Conservation (phyloP, 768 basidiomycete genomes). For the Boletus sp. region DNA sequence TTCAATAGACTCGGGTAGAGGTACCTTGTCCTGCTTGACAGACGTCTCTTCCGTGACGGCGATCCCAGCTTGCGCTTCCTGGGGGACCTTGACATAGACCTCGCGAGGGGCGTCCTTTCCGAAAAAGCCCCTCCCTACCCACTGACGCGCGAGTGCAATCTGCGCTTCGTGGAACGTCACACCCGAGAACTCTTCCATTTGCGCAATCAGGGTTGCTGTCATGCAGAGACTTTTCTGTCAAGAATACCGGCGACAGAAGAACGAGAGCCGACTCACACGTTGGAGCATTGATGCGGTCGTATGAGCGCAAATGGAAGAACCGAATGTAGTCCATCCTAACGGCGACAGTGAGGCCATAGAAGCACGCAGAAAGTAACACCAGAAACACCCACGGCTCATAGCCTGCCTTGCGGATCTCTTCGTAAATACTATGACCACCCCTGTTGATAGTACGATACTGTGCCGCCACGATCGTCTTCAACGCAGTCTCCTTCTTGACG, state of each 20-base stretch:
- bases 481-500: constrained; percentile 57
- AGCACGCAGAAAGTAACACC: background rate
- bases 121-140: constrained; percentile 54
- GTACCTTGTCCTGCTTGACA: constrained; percentile 57
- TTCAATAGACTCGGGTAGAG: constrained; percentile 61
- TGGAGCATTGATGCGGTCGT: constrained; percentile 87
- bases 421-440: constrained; percentile 83
- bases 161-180: constrained; percentile 84
- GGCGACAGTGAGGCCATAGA: background rate
- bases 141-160: constrained; percentile 76
- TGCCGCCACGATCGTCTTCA: constrained; percentile 85
- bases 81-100: constrained; percentile 56
- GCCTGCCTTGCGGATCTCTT: constrained; percentile 71
- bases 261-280: constrained; percentile 38
- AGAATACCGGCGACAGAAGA: constrained; percentile 20
- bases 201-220: constrained; percentile 48
- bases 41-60: constrained; percentile 51
- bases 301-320: constrained; percentile 90
- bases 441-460: constrained; percentile 89
- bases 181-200: constrained; percentile 72
- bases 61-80: constrained; percentile 47
- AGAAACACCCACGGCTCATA: constrained; percentile 63
- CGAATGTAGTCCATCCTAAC: constrained; percentile 76
- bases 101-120: constrained; percentile 39
- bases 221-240: background rate